Evolutionary conservation across 2,329 filamentous ascomycete species (phyloP).

Genomic region (Sporothrix schenckii): DNA sequence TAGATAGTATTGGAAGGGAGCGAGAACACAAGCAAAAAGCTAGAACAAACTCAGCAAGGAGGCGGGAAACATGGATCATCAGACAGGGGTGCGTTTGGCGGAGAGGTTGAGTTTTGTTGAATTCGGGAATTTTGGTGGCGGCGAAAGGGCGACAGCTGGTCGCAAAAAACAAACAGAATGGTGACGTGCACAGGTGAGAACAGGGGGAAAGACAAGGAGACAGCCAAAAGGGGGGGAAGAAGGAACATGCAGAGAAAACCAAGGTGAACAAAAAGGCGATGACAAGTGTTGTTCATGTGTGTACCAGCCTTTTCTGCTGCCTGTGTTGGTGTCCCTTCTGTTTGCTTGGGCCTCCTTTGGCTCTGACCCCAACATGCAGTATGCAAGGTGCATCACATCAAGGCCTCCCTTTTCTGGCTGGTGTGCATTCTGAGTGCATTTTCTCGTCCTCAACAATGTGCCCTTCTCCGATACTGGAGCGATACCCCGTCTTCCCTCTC

Average conservation of each 20-base stretch:
- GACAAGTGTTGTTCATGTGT: neutral
- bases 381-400: constrained; percentile 19
- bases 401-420: constrained; percentile 5
- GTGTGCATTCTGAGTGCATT: constrained; percentile 12
- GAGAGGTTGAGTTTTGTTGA: constrained; percentile 9
- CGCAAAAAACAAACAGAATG: constrained; percentile 9
- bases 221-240: neutral
- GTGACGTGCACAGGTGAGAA: neutral
- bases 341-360: constrained; percentile 9
- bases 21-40: neutral
- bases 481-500: neutral
- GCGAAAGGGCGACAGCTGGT: constrained; percentile 14
- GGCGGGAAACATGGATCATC: constrained; percentile 23
- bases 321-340: neutral
- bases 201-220: neutral
- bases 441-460: neutral
- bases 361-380: constrained; percentile 1
- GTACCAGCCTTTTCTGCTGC: constrained; percentile 17
- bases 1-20: neutral
- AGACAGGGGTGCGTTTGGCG: constrained; percentile 6
- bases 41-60: constrained; percentile 18
- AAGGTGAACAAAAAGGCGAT: neutral
- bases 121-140: constrained; percentile 14
- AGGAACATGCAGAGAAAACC: neutral
- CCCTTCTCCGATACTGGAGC: neutral